A percentile compares a stretch with the other conserved stretches of the same genome.
Evolutionary conservation across 2,329 filamentous ascomycete genomes (phyloP).

Genomic region (Colletotrichum coccodes): DNA sequence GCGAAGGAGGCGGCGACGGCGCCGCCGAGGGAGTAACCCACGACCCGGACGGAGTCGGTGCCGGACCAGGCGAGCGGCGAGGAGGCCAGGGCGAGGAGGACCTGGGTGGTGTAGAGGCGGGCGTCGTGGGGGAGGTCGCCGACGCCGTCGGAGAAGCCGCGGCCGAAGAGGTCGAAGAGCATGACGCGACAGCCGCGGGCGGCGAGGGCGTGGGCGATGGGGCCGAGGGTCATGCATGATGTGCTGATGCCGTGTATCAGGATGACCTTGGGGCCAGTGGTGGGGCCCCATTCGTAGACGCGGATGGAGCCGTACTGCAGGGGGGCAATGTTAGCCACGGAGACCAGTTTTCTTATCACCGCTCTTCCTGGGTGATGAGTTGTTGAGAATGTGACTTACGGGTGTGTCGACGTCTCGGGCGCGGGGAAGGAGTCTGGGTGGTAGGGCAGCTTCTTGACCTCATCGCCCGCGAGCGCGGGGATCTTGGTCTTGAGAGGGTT

Average conservation of each 20-base stretch:
- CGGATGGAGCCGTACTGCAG: slow-evolving; percentile 75
- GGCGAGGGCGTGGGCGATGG: slow-evolving; percentile 74
- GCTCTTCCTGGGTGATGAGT: neutral
- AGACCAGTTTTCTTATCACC: neutral
- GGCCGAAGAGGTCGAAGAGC: slow-evolving; percentile 79
- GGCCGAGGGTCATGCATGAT: slow-evolving; percentile 77
- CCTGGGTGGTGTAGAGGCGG: slow-evolving; percentile 78
- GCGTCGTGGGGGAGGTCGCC: slow-evolving; percentile 76
- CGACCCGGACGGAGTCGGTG: slow-evolving; percentile 66
- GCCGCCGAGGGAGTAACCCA: slow-evolving; percentile 87
- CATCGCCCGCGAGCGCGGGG: slow-evolving; percentile 45
- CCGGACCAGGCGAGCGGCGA: slow-evolving; percentile 77
- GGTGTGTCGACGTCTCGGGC: slow-evolving; percentile 78
- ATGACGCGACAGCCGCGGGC: slow-evolving; percentile 80
- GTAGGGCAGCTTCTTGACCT: slow-evolving; percentile 60
- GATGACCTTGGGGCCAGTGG: slow-evolving; percentile 77
- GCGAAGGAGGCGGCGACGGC: slow-evolving; percentile 81
- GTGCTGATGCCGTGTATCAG: slow-evolving; percentile 88
- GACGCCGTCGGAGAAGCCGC: slow-evolving; percentile 74
- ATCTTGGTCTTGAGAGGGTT: slow-evolving; percentile 56
- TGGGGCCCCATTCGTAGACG: slow-evolving; percentile 86
- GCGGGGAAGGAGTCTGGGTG: slow-evolving; percentile 75
- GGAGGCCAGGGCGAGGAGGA: slow-evolving; percentile 76
- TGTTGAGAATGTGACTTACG: slow-evolving; percentile 46
- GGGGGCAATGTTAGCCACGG: slow-evolving; percentile 2